Evolutionary conservation across 2,329 filamentous ascomycete species (phyloP).

Genomic region (Diaporthe citriasiana): DNA sequence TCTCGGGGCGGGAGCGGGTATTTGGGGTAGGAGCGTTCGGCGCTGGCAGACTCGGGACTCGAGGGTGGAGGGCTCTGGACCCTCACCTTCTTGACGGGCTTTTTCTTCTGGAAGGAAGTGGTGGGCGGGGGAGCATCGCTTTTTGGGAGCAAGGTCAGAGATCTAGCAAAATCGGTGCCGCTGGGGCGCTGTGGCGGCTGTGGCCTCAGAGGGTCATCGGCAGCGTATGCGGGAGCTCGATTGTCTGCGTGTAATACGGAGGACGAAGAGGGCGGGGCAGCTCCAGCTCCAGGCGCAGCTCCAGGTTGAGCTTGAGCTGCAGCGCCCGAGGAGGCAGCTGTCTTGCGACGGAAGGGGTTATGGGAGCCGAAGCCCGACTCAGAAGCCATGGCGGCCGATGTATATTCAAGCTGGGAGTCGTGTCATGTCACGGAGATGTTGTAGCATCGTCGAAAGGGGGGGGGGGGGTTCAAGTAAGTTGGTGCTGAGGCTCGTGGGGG

Average conservation of each 20-base stretch:
- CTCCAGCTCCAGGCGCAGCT: constrained; percentile 38
- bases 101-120: constrained; percentile 59
- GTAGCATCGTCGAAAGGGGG: constrained; percentile 18
- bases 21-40: constrained; percentile 48
- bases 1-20: constrained; percentile 50
- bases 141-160: constrained; percentile 50
- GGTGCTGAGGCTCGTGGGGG: constrained; percentile 2
- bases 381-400: constrained; percentile 51
- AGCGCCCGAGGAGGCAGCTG: constrained; percentile 39
- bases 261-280: constrained; percentile 40
- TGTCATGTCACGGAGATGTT: constrained; percentile 23
- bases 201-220: background rate
- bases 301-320: constrained; percentile 23
- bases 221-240: constrained; percentile 8
- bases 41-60: constrained; percentile 66
- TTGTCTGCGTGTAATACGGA: constrained; percentile 33
- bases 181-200: constrained; percentile 48
- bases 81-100: constrained; percentile 76
- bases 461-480: constrained; percentile 7
- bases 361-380: constrained; percentile 58
- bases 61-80: constrained; percentile 75
- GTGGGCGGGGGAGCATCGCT: constrained; percentile 50
- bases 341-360: constrained; percentile 68
- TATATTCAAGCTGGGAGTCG: constrained; percentile 33
- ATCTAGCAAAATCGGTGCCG: constrained; percentile 50